These are phyloP conservation scores for Gymnopilus dilepis DNA, from an alignment of 768 basidiomycete species.

Conservation along the genomic window DNA sequence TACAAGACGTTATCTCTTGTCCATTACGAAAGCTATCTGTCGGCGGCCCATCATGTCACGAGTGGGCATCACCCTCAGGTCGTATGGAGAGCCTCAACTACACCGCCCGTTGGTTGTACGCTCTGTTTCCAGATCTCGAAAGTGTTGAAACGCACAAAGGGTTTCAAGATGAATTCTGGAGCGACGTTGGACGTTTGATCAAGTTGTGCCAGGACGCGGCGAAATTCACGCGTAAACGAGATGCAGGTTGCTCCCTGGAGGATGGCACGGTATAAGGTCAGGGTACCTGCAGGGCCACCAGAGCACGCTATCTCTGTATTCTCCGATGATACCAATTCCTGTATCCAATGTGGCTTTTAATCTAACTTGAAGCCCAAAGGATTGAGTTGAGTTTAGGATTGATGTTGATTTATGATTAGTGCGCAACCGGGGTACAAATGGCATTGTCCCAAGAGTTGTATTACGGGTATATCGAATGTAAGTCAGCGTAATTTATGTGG, in stretches of 20 bases:
- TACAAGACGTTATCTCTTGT: background rate
- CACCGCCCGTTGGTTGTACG: background rate
- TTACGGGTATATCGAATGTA: too few species aligned
- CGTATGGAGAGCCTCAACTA: background rate
- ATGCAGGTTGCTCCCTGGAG: background rate
- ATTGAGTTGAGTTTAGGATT: too few species aligned
- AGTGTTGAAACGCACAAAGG: background rate
- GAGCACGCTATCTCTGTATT: too few species aligned
- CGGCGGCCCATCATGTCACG: background rate
- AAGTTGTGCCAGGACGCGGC: slow-evolving; percentile 3
- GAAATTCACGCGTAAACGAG: background rate
- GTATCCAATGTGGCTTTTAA: too few species aligned
- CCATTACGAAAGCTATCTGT: background rate
- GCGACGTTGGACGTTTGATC: background rate
- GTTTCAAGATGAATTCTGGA: background rate
- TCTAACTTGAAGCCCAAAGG: too few species aligned
- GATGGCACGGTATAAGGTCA: too few species aligned
- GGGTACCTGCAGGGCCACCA: too few species aligned
- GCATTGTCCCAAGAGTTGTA: too few species aligned
- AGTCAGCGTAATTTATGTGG: too few species aligned
- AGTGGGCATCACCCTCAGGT: background rate
- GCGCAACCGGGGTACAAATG: too few species aligned
- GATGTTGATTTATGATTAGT: too few species aligned
- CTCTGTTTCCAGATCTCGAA: background rate
- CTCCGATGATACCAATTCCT: too few species aligned